These are phyloP conservation scores for Rhodotorula sp. DNA, from an alignment of 1,284 basidiomycete species.

Conservation along the genomic window DNA sequence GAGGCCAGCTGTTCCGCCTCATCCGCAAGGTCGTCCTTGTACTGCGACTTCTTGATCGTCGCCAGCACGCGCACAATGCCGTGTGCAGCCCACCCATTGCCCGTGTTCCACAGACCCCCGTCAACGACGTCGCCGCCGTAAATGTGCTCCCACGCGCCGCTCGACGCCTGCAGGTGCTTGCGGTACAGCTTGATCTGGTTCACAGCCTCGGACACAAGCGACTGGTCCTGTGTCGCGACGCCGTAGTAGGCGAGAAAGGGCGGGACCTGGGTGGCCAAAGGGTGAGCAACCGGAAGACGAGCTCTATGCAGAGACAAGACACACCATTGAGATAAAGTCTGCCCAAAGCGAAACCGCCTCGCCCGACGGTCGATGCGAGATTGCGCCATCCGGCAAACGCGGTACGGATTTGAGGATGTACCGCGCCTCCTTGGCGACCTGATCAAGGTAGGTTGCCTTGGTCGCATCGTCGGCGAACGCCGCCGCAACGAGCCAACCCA, in stretches of 20 bases:
- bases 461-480: slow-evolving; percentile 58
- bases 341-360: slow-evolving; percentile 47
- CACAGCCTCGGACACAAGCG: slow-evolving; percentile 69
- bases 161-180: slow-evolving; percentile 49
- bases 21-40: slow-evolving; percentile 56
- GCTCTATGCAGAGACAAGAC: background rate
- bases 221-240: slow-evolving; percentile 65
- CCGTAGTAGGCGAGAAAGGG: slow-evolving; percentile 70
- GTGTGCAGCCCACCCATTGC: slow-evolving; percentile 81
- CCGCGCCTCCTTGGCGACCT: slow-evolving; percentile 67
- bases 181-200: slow-evolving; percentile 78
- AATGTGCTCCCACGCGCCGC: slow-evolving; percentile 60
- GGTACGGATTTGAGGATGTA: slow-evolving; percentile 70
- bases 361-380: slow-evolving; percentile 48
- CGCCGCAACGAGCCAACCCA: slow-evolving; percentile 33
- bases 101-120: slow-evolving; percentile 46
- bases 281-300: background rate
- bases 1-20: slow-evolving; percentile 63
- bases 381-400: slow-evolving; percentile 48
- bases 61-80: slow-evolving; percentile 80
- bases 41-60: slow-evolving; percentile 66
- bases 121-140: slow-evolving; percentile 14
- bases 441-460: background rate
- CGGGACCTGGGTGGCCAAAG: background rate
- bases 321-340: slow-evolving; percentile 28